Conservation (phyloP, 2,329 filamentous ascomycete genomes). For the Chrysoporthe austroafricana region DNA sequence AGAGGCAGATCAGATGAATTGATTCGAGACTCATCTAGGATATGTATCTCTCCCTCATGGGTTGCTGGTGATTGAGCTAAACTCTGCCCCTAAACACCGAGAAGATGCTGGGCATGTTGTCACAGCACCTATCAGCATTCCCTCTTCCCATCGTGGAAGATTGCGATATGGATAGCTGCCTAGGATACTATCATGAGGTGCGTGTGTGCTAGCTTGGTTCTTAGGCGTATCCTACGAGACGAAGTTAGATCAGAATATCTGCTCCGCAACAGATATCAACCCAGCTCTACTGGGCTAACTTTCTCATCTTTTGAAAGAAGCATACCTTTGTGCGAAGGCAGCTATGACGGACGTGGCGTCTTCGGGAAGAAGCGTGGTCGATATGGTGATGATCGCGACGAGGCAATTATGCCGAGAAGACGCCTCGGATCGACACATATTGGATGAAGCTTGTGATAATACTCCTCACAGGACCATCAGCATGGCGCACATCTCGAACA, state of each 20-base stretch:
- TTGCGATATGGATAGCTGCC: too few relatives aligned
- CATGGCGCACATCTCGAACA: background rate
- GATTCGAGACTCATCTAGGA: too few relatives aligned
- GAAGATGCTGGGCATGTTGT: too few relatives aligned
- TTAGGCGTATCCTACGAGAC: background rate
- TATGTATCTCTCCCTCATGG: too few relatives aligned
- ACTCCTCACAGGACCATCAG: background rate
- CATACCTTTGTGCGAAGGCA: background rate
- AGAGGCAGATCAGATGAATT: too few relatives aligned
- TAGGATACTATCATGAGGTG: too few relatives aligned
- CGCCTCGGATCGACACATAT: background rate
- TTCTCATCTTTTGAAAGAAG: background rate
- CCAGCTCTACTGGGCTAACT: background rate
- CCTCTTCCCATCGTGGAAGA: too few relatives aligned
- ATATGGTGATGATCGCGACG: background rate
- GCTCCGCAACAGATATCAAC: background rate
- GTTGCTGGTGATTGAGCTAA: too few relatives aligned
- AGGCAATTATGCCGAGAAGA: background rate
- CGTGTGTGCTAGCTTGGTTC: too few relatives aligned
- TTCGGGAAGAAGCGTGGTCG: background rate
- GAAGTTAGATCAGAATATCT: background rate
- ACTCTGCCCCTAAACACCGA: too few relatives aligned
- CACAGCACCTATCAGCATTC: too few relatives aligned
- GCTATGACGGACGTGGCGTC: background rate
- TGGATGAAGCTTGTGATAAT: background rate